Evolutionary conservation across 176 grass and related monocot species (phyloP).

Genomic region (Poa annua): DNA sequence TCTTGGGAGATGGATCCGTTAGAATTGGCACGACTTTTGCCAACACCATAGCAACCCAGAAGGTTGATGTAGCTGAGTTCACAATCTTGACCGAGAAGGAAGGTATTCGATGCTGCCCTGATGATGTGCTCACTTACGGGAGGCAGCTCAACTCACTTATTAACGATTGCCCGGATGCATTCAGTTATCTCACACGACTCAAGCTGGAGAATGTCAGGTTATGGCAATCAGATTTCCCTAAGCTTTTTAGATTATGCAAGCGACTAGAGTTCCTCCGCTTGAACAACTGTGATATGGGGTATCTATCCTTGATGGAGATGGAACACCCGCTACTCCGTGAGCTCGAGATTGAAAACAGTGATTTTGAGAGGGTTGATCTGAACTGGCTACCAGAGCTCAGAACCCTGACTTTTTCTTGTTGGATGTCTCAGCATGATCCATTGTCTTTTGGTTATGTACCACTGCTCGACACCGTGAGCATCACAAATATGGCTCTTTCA

Average conservation of each 20-base stretch:
- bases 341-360: not conserved
- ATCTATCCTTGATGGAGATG: not conserved
- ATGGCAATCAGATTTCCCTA: not conserved
- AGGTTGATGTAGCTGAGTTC: not conserved
- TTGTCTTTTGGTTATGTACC: constrained; percentile 17
- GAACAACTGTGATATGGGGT: constrained; percentile 10
- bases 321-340: not conserved
- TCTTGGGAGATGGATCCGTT: not conserved
- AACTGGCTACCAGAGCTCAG: constrained; percentile 17
- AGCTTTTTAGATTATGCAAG: not conserved
- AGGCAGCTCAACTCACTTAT: not conserved
- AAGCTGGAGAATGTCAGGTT: not conserved
- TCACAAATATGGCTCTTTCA: not conserved
- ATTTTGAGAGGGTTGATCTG: constrained; percentile 15
- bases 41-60: not conserved
- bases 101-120: not conserved
- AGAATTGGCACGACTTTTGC: not conserved
- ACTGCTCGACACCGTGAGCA: not conserved
- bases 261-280: not conserved
- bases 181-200: not conserved
- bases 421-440: not conserved
- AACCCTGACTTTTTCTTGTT: not conserved
- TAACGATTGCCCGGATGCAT: not conserved
- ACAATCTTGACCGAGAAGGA: not conserved
- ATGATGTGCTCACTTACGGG: not conserved